Conservation (phyloP, 1,284 basidiomycete species). For the Sphaerobolus stellatus region DNA sequence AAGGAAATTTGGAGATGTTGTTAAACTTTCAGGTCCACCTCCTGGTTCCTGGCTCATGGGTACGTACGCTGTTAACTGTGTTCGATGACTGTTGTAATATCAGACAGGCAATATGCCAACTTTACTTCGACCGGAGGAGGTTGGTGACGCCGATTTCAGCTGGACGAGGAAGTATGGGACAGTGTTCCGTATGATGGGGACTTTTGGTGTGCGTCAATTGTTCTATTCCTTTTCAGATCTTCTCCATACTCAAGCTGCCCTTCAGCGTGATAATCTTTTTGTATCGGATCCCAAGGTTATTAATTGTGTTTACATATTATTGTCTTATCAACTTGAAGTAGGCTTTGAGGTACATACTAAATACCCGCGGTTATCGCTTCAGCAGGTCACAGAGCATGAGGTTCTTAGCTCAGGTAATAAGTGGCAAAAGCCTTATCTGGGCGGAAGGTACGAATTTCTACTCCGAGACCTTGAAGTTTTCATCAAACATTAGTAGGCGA, state of each 20-base stretch:
- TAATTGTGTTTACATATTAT: neutral
- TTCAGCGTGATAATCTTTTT: constrained; percentile 42
- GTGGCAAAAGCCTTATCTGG: constrained; percentile 39
- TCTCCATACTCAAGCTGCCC: neutral
- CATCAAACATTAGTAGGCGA: neutral
- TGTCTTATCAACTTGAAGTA: constrained; percentile 12
- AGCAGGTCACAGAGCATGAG: constrained; percentile 30
- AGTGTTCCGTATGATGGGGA: neutral
- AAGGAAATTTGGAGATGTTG: too few relatives aligned
- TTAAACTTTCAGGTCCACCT: neutral
- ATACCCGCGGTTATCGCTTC: constrained; percentile 38
- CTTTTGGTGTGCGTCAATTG: neutral
- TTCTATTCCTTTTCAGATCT: neutral
- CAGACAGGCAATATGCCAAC: constrained; percentile 3
- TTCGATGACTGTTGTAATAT: neutral
- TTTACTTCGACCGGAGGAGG: neutral
- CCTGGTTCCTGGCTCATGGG: neutral
- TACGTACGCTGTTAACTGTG: neutral
- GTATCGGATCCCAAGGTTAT: constrained; percentile 40
- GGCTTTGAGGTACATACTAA: constrained; percentile 41
- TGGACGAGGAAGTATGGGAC: constrained; percentile 7
- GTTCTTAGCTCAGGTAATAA: constrained; percentile 26
- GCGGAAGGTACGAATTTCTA: constrained; percentile 37
- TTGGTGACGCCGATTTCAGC: constrained; percentile 2
- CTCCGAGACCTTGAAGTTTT: neutral